Conservation (phyloP, 2,329 filamentous ascomycete genomes). For the Xylariaceae sp. region DNA sequence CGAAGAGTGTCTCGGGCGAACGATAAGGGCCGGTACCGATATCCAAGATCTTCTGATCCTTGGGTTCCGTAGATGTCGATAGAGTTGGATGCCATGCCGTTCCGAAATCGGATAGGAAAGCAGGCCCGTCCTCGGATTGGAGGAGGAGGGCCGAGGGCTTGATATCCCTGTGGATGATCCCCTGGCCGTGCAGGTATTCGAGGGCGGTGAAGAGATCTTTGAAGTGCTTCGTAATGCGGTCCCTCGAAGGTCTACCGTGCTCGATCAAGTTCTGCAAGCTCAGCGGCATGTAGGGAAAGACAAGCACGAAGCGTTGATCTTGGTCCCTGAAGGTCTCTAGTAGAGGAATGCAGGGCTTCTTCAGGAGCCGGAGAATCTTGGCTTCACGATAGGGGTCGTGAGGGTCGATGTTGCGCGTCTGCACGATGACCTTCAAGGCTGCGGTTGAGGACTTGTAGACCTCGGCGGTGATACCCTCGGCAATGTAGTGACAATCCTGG, state of each 20-base stretch:
- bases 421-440: conserved; percentile 82
- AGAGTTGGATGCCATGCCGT: conserved; percentile 72
- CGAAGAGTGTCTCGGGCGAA: conserved; percentile 85
- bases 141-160: conserved; percentile 89
- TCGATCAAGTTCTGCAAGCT: conserved; percentile 66
- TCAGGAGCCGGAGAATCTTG: conserved; percentile 60
- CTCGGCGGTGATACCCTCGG: conserved; percentile 70
- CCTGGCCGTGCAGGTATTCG: conserved; percentile 61
- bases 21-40: conserved; percentile 91
- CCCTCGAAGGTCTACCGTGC: conserved; percentile 33
- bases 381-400: conserved; percentile 80
- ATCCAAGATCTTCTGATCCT: conserved; percentile 73
- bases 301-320: conserved; percentile 66
- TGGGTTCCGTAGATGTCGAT: conserved; percentile 56
- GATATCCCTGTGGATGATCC: conserved; percentile 87
- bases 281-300: conserved; percentile 76
- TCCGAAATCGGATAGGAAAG: conserved; percentile 84
- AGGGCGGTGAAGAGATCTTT: conserved; percentile 66
- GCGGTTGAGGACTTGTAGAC: conserved; percentile 64
- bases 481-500: conserved; percentile 47
- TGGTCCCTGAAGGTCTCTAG: conserved; percentile 69
- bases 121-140: conserved; percentile 60
- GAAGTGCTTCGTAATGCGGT: conserved; percentile 44
- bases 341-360: conserved; percentile 57
- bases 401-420: conserved; percentile 66